A percentile compares a stretch with the other conserved stretches of the same genome.
These are phyloP conservation scores for Vicia sativa DNA, from an alignment of 306 rosid species.

Conservation along the genomic window DNA sequence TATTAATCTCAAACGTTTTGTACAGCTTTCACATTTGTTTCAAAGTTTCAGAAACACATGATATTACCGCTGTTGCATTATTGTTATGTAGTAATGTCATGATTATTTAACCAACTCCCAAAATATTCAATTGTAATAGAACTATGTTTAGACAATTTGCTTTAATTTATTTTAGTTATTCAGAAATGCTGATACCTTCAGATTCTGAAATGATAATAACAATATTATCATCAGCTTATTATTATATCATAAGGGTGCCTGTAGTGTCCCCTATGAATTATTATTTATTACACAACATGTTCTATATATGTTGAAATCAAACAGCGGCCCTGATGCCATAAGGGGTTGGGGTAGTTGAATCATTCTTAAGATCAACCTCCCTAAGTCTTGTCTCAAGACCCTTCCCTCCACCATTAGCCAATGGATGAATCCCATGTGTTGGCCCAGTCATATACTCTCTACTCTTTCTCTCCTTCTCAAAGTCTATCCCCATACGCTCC, in stretches of 20 bases:
- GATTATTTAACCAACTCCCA: background rate
- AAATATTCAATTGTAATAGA: slow-evolving; percentile 4
- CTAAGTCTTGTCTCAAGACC: slow-evolving; percentile 67
- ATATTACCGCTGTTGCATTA: background rate
- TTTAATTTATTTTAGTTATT: background rate
- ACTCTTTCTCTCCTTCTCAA: slow-evolving; percentile 56
- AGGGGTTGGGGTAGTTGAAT: background rate
- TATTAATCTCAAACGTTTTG: slow-evolving; percentile 19
- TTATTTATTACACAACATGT: background rate
- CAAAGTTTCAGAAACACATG: background rate
- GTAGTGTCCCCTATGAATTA: background rate
- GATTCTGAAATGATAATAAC: background rate
- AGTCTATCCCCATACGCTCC: slow-evolving; percentile 48
- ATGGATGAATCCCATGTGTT: slow-evolving; percentile 62
- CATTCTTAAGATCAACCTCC: slow-evolving; percentile 44
- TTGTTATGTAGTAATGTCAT: no score
- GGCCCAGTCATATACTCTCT: slow-evolving; percentile 68
- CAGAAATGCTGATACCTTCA: background rate
- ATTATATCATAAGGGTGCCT: background rate
- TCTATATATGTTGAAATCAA: slow-evolving; percentile 25
- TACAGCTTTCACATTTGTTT: slow-evolving; percentile 31
- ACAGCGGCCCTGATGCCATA: slow-evolving; percentile 48
- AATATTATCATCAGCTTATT: background rate
- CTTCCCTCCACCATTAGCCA: slow-evolving; percentile 72
- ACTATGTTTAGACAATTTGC: slow-evolving; percentile 9